Evolutionary conservation across 2,329 filamentous ascomycete species (phyloP).

Genomic region (Ceratocystis smalleyi): DNA sequence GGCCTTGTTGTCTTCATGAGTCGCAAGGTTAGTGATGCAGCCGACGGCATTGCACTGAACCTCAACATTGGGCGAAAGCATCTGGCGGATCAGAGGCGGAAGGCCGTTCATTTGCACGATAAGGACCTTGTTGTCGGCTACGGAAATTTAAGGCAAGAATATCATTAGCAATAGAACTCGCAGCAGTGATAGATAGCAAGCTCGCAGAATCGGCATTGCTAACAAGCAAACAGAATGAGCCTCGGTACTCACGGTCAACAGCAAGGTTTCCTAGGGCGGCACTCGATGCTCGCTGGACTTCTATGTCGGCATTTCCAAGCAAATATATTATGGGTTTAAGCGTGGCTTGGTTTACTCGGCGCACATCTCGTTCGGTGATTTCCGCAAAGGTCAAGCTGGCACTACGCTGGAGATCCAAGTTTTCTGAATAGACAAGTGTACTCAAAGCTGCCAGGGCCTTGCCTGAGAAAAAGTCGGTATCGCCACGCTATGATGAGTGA

Average conservation of each 20-base stretch:
- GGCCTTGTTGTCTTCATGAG: constrained; percentile 97
- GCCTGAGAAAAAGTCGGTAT: constrained; percentile 96
- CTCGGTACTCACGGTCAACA: constrained; percentile 64
- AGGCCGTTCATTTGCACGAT: constrained; percentile 89
- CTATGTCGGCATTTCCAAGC: constrained; percentile 86
- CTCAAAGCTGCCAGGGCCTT: constrained; percentile 86
- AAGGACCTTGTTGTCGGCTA: constrained; percentile 93
- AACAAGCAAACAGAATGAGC: background rate
- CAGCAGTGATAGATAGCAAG: too few relatives aligned
- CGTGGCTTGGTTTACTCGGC: constrained; percentile 87
- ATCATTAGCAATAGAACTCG: constrained; percentile 32
- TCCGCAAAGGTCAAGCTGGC: constrained; percentile 97
- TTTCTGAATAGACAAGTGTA: constrained; percentile 95
- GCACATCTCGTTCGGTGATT: constrained; percentile 96
- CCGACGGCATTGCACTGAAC: constrained; percentile 98
- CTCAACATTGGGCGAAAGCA: constrained; percentile 95
- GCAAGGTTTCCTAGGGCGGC: constrained; percentile 90
- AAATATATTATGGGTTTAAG: constrained; percentile 92
- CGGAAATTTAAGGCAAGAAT: background rate
- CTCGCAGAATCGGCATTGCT: too few relatives aligned
- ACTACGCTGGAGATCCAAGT: constrained; percentile 93
- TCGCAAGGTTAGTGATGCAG: constrained; percentile 95
- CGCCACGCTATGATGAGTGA: constrained; percentile 50
- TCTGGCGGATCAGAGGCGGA: constrained; percentile 84
- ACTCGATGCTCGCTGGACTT: constrained; percentile 91